Evolutionary conservation across 2,329 filamentous ascomycete genomes (phyloP), one percentile per base, ranked within the genome.

Genomic region (Fusarium brachygibbosum): DNA sequence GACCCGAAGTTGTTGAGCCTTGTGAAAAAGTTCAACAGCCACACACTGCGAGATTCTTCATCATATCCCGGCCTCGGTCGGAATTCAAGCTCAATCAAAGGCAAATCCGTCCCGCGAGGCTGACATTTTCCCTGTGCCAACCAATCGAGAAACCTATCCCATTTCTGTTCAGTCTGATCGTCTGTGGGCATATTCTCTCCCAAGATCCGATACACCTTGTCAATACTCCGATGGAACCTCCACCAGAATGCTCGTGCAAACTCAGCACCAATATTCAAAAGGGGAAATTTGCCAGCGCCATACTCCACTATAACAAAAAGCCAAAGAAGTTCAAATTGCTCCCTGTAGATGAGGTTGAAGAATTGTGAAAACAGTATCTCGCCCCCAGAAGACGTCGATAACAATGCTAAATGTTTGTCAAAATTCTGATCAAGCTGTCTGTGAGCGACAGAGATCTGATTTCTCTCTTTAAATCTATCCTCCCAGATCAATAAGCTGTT

Each of bases 311-410:
- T n/a, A n/a, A n/a, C n/a, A n/a, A n/a, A n/a, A n/a, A n/a, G n/a
- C 48, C 49, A 58, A 3, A 42, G 2, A 0, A 58, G 55, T 2
- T 55, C 35, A 1, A 58, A 28, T 3, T 58, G 49, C 6, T 58
- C 55, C 2, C 16, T n/a, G 12, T 42, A 55, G 2, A 58, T 11
- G 0, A 55, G 51, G 1, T 3, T 9, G 3, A 58, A 55, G 1
- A 58, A 17, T 2, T 16, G 0, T 4, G 6, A 1, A 1, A 55
- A 10, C 3, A 4, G 1, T 1, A 2, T 6, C 7, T 34, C 2
- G 2, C 1, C 12, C 5, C 3, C 5, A 3, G 3, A 1, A 7
- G 9, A 16, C 1, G 3, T 5, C 0, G 16, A 35, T 54, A n/a
- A 7, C 3, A 4, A 14, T 10, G 6, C 1, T 2, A 58, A 0